Base-by-base conservation (phyloP, 1,284 basidiomycete species). In the Melampsora americana region DNA sequence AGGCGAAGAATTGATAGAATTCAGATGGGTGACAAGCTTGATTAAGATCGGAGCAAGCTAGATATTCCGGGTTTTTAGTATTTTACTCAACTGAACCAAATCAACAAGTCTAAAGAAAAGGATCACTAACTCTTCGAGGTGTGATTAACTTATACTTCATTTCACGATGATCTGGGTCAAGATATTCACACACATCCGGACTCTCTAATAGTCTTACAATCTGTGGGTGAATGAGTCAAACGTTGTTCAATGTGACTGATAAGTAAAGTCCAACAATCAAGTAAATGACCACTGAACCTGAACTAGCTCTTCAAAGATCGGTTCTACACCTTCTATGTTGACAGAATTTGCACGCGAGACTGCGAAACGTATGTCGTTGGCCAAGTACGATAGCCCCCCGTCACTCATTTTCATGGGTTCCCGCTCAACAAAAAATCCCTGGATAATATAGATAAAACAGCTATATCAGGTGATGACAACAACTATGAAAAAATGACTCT, bases 291-390 rank as follows among this genome's bases (percentile, higher is more conserved):
- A 44, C 30, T 18, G 16, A 44, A 74, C 71, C 46, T 74, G 71
- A 14, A 32, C 18, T 48, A 75, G 66, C 39, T 68, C 73, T 35
- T 68, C 59, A 61, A 75, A 67, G 26, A 75, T 48, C 30, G 23
- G 14, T 20, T 59, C 46, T 0, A 68, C 39, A 30, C 53, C 53
- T 59, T 59, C 65, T 6, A 59, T 68, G 18, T 32, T 46, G 26
- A 30, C n/a, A 61, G 5, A 30, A n/a, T 23, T 46, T 9, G 66
- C 11, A 30, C 46, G 23, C 26, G 32, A 16, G 66, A 46, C 35
- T 30, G 73, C 73, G 23, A 75, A 75, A 6, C 64, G 50, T 18
- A 75, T 53, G 46, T 75, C 73, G 44, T 75, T 75, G 16, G 39
- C 32, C 5, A 75, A 46, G 20, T 60, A 46, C 7, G 66, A 68